phyloP scores from a whole-genome alignment of 208 protist species.

The Acanthamoeba castellanii region DNA sequence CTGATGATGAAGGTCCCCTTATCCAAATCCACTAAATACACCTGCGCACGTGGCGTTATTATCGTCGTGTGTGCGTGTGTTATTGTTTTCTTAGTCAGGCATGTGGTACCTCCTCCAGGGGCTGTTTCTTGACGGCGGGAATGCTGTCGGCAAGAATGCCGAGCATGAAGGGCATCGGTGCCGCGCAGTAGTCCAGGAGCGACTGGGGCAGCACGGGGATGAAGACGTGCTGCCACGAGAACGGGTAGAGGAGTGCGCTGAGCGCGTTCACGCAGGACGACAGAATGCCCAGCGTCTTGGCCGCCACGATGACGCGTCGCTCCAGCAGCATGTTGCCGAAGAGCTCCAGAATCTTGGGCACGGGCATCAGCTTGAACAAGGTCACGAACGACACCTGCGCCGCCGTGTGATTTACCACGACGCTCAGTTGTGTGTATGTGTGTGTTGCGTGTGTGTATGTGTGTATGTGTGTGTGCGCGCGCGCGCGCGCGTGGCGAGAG shows the following conservation, averaged over 20 bases:
- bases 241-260: conserved; percentile 74
- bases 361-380: conserved; percentile 55
- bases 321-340: conserved; percentile 71
- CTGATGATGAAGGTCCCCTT: conserved; percentile 39
- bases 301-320: conserved; percentile 52
- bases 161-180: conserved; percentile 85
- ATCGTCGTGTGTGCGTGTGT: not conserved
- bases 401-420: not conserved
- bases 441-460: not conserved
- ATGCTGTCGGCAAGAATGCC: conserved; percentile 71
- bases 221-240: conserved; percentile 85
- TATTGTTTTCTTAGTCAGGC: not conserved
- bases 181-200: conserved; percentile 82
- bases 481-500: not conserved
- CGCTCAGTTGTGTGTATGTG: not conserved
- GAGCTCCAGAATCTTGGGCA: conserved; percentile 36
- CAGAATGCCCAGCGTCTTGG: conserved; percentile 50
- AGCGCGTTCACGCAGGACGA: conserved; percentile 57
- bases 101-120: conserved; percentile 68
- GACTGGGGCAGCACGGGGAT: conserved; percentile 81
- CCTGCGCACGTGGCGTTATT: not conserved
- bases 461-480: too few species aligned
- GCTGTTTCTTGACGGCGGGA: conserved; percentile 67
- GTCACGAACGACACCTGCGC: conserved; percentile 61
- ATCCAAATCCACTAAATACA: conserved; percentile 63